Conservation (phyloP, 2,329 filamentous ascomycete species). For the Penicillium sp. region DNA sequence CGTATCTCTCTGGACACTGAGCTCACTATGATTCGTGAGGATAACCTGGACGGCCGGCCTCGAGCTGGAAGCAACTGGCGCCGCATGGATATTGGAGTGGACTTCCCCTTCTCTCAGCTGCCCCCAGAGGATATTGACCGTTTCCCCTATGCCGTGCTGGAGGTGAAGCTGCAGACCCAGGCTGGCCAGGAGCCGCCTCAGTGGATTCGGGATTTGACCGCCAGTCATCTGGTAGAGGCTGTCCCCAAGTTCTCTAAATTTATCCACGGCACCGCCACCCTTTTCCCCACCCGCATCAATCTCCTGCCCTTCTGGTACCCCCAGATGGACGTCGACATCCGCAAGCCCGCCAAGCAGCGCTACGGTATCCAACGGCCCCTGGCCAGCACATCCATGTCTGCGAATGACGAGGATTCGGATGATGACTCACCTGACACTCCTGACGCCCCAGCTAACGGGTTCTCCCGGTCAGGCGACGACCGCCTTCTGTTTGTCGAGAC, state of each 20-base stretch:
- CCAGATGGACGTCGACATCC: constrained; percentile 97
- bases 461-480: constrained; percentile 34
- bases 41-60: constrained; percentile 79
- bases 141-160: constrained; percentile 93
- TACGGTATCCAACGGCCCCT: constrained; percentile 87
- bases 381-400: constrained; percentile 71
- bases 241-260: constrained; percentile 99
- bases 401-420: constrained; percentile 74
- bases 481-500: constrained; percentile 47
- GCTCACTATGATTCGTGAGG: constrained; percentile 90
- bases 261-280: constrained; percentile 86
- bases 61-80: constrained; percentile 90
- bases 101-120: constrained; percentile 89
- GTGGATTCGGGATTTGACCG: constrained; percentile 91
- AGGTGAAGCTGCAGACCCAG: constrained; percentile 97
- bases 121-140: constrained; percentile 80
- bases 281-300: constrained; percentile 85
- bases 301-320: constrained; percentile 96
- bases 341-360: constrained; percentile 82
- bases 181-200: constrained; percentile 91
- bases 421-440: constrained; percentile 47
- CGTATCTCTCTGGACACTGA: constrained; percentile 97
- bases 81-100: constrained; percentile 94
- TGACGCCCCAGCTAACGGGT: constrained; percentile 3
- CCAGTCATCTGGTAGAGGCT: constrained; percentile 95